Evolutionary conservation across 352 stramenopile genomes (phyloP).

Genomic region (Phytophthora brassicae): DNA sequence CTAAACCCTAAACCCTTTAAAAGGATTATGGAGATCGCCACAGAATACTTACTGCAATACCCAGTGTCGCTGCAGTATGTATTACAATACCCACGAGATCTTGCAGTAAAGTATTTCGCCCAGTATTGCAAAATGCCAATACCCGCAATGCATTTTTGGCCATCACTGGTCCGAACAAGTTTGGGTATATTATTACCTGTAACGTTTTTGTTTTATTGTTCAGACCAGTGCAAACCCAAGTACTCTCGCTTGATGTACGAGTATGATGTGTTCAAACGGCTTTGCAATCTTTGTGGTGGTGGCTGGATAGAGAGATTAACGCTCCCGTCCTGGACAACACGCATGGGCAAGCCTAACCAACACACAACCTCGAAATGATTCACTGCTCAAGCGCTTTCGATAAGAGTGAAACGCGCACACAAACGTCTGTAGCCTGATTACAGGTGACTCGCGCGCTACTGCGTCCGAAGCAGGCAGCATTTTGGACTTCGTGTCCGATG

Average conservation of each 20-base stretch:
- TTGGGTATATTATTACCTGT: too few relatives aligned
- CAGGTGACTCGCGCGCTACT: not conserved
- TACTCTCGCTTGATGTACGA: not conserved
- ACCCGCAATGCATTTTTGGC: not conserved
- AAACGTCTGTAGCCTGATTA: not conserved
- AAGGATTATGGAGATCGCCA: too few relatives aligned
- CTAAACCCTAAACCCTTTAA: too few relatives aligned
- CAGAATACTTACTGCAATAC: too few relatives aligned
- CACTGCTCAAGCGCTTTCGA: not conserved
- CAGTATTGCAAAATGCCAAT: too few relatives aligned
- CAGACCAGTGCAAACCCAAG: not conserved
- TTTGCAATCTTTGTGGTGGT: not conserved
- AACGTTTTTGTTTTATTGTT: too few relatives aligned
- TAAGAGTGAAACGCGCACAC: not conserved
- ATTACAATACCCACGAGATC: too few relatives aligned
- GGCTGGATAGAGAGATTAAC: not conserved
- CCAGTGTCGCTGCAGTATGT: too few relatives aligned
- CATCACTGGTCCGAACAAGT: conserved; percentile 6
- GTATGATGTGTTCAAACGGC: not conserved
- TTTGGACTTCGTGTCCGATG: too few relatives aligned
- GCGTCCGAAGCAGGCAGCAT: too few relatives aligned
- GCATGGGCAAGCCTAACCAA: not conserved
- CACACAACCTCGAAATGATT: not conserved
- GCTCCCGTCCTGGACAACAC: not conserved
- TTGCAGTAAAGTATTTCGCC: too few relatives aligned